These are phyloP conservation scores for Pichia thaimueangensis DNA, from an alignment of 805 yeast species.

Conservation along the genomic window DNA sequence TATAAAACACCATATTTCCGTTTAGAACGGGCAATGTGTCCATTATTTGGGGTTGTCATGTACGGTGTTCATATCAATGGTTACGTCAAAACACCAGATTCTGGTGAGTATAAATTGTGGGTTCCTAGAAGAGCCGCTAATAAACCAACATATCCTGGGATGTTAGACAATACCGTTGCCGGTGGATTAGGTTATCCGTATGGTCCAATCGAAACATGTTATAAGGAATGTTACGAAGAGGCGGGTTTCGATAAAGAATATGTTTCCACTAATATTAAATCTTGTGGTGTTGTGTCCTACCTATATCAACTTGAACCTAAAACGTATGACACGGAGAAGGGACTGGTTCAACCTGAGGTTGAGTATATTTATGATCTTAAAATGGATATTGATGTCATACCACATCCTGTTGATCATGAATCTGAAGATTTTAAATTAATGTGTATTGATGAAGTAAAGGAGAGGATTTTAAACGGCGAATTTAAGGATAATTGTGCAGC, in stretches of 20 bases:
- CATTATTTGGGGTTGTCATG: constrained; percentile 77
- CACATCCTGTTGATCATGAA: constrained; percentile 69
- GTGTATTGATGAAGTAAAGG: constrained; percentile 49
- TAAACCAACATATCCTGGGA: constrained; percentile 85
- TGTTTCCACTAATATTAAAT: constrained; percentile 37
- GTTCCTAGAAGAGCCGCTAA: constrained; percentile 71
- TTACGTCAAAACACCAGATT: constrained; percentile 38
- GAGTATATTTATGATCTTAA: constrained; percentile 72
- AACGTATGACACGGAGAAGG: constrained; percentile 36
- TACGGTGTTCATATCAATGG: constrained; percentile 90
- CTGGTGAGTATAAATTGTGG: constrained; percentile 59
- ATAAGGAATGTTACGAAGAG: constrained; percentile 87
- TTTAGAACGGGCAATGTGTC: constrained; percentile 77
- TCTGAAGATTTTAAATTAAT: constrained; percentile 65
- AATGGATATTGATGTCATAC: constrained; percentile 39
- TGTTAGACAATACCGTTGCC: constrained; percentile 90
- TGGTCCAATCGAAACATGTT: constrained; percentile 65
- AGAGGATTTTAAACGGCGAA: constrained; percentile 45
- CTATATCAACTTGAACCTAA: constrained; percentile 35
- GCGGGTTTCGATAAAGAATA: constrained; percentile 64
- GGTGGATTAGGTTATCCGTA: constrained; percentile 88
- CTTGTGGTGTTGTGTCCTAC: constrained; percentile 69
- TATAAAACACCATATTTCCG: constrained; percentile 50
- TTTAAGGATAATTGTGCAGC: constrained; percentile 89
- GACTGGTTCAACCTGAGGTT: constrained; percentile 82